These are phyloP conservation scores for Peronospora farinosa DNA, from an alignment of 352 stramenopile species.

Conservation along the genomic window DNA sequence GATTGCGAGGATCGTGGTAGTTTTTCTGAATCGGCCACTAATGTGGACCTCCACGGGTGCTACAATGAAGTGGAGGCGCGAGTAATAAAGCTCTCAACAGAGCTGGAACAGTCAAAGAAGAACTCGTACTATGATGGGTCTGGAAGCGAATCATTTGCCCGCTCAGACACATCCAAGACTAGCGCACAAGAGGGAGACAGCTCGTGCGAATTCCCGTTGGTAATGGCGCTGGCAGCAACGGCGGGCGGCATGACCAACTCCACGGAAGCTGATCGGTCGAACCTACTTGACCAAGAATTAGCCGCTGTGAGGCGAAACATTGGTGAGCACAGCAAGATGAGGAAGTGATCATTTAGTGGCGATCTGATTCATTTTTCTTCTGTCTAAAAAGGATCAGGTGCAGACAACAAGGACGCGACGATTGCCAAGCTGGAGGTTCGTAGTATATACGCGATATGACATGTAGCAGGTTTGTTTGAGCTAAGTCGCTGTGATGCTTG, in stretches of 20 bases:
- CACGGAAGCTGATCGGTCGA: slow-evolving; percentile 54
- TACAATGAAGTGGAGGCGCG: slow-evolving; percentile 67
- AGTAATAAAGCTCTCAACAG: slow-evolving; percentile 51
- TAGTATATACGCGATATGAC: not conserved
- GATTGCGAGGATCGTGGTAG: slow-evolving; percentile 26
- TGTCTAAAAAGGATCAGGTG: slow-evolving; percentile 13
- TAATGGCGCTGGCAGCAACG: slow-evolving; percentile 68
- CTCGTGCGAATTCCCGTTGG: slow-evolving; percentile 77
- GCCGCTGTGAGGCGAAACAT: slow-evolving; percentile 43
- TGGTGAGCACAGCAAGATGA: slow-evolving; percentile 22
- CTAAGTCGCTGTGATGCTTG: slow-evolving; percentile 3
- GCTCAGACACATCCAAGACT: slow-evolving; percentile 63
- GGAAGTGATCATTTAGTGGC: not conserved
- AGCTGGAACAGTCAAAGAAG: slow-evolving; percentile 73
- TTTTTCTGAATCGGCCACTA: slow-evolving; percentile 16
- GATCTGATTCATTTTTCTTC: slow-evolving; percentile 6
- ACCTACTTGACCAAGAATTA: slow-evolving; percentile 55
- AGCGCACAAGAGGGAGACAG: slow-evolving; percentile 60
- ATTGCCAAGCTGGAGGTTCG: slow-evolving; percentile 72
- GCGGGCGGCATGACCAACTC: slow-evolving; percentile 67
- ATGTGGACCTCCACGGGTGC: slow-evolving; percentile 52
- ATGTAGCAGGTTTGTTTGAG: not conserved
- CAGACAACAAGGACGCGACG: slow-evolving; percentile 38
- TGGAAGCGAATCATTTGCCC: slow-evolving; percentile 55
- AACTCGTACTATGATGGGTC: slow-evolving; percentile 64